Evolutionary conservation across 2,329 filamentous ascomycete species (phyloP).

Genomic region (Diaporthe helianthi): DNA sequence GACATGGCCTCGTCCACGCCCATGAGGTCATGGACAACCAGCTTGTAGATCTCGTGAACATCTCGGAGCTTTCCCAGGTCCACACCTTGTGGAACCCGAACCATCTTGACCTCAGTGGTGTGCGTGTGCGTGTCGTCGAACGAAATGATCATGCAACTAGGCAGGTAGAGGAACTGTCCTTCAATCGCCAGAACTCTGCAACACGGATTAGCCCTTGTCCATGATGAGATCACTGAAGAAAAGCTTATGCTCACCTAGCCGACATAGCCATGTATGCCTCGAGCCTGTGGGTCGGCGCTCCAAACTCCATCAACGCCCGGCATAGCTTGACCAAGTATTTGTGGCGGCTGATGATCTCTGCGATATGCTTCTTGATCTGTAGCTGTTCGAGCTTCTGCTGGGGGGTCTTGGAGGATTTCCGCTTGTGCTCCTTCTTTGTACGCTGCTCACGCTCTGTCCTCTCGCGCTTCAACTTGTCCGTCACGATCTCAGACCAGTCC

Average conservation of each 20-base stretch:
- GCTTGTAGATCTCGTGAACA: conserved; percentile 79
- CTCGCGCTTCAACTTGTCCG: conserved; percentile 36
- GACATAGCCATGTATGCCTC: conserved; percentile 94
- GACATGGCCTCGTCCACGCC: conserved; percentile 73
- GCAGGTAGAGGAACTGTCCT: conserved; percentile 87
- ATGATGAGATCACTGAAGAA: neutral
- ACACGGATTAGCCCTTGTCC: neutral
- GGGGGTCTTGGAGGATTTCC: conserved; percentile 32
- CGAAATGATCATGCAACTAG: conserved; percentile 92
- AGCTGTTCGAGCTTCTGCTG: conserved; percentile 43
- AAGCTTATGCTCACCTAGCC: conserved; percentile 48
- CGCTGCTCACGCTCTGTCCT: conserved; percentile 34
- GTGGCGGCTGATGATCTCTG: conserved; percentile 77
- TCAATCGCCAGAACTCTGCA: conserved; percentile 83
- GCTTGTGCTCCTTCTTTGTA: conserved; percentile 36
- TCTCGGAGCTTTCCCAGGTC: conserved; percentile 78
- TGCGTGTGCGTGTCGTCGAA: conserved; percentile 80
- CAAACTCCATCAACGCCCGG: conserved; percentile 85
- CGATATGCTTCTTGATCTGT: conserved; percentile 64
- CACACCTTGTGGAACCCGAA: conserved; percentile 72
- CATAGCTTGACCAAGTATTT: conserved; percentile 86
- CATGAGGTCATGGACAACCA: conserved; percentile 80
- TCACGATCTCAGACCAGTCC: conserved; percentile 49
- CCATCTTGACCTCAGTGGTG: conserved; percentile 81
- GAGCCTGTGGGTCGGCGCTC: conserved; percentile 87